Conservation (phyloP, 352 stramenopile species). For the Globisporangium nagaii region DNA sequence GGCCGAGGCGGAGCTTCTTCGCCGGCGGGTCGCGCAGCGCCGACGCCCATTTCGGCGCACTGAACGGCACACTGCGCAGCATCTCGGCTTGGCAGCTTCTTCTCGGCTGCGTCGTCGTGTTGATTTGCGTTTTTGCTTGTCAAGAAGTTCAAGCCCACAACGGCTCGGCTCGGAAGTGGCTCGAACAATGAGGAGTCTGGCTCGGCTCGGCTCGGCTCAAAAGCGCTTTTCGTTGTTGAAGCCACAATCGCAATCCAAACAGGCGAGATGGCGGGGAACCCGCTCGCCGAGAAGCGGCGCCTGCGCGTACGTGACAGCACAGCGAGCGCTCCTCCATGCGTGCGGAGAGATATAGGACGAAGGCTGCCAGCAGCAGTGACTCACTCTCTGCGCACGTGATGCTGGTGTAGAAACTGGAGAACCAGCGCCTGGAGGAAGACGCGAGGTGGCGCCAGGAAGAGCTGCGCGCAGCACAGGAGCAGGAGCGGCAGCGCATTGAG, state of each 20-base stretch:
- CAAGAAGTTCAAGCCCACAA: too few species aligned
- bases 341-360: too few species aligned
- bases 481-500: constrained; percentile 37
- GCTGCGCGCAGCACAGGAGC: constrained; percentile 28
- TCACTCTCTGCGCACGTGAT: neutral
- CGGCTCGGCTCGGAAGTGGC: too few species aligned
- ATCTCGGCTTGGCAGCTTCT: too few species aligned
- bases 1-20: constrained; percentile 51
- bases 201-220: too few species aligned
- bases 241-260: too few species aligned
- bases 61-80: constrained; percentile 61
- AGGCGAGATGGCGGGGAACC: constrained; percentile 12
- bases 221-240: too few species aligned
- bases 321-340: too few species aligned
- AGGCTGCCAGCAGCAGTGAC: too few species aligned
- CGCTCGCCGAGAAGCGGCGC: constrained; percentile 30
- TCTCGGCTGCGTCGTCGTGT: neutral
- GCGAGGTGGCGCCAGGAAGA: constrained; percentile 43
- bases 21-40: constrained; percentile 36
- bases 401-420: constrained; percentile 57
- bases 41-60: constrained; percentile 49
- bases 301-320: constrained; percentile 22
- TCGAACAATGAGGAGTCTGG: too few species aligned
- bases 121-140: neutral
- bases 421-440: constrained; percentile 56